Percentiles rank a stretch among this genome's conserved stretches.
phyloP scores from a whole-genome alignment of 2,329 filamentous ascomycete species.

The Plectosphaerella sp. region DNA sequence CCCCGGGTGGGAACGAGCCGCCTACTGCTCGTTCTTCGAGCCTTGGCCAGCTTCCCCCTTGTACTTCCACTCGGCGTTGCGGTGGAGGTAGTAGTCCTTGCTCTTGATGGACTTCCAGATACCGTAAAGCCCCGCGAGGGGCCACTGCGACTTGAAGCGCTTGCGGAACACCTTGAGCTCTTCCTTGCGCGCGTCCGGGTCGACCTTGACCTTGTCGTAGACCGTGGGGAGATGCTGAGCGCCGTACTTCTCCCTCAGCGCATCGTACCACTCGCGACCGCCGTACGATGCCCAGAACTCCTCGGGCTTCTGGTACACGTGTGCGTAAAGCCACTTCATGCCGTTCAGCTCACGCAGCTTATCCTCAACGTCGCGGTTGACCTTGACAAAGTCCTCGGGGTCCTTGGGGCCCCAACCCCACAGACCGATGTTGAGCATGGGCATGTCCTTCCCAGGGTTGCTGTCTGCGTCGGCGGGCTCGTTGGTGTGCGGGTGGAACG shows the following conservation, averaged over 20 bases:
- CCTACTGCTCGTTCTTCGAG: neutral
- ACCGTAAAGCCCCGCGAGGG: slow-evolving; percentile 55
- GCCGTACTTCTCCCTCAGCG: slow-evolving; percentile 56
- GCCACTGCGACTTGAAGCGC: slow-evolving; percentile 44
- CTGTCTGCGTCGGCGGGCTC: slow-evolving; percentile 18
- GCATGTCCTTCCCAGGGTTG: slow-evolving; percentile 14
- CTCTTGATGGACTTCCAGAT: slow-evolving; percentile 56
- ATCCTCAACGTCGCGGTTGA: slow-evolving; percentile 68
- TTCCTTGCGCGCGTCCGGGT: slow-evolving; percentile 37
- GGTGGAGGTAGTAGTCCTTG: slow-evolving; percentile 50
- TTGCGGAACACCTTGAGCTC: slow-evolving; percentile 32
- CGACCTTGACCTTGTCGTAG: slow-evolving; percentile 65
- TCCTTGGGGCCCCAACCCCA: slow-evolving; percentile 71
- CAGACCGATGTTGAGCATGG: slow-evolving; percentile 62
- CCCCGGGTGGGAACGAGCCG: too few relatives aligned
- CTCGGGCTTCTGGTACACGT: slow-evolving; percentile 73
- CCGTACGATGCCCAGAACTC: slow-evolving; percentile 67
- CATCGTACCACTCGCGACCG: slow-evolving; percentile 55
- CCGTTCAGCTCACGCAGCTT: slow-evolving; percentile 67
- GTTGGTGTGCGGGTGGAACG: slow-evolving; percentile 50
- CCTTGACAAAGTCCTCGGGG: slow-evolving; percentile 55
- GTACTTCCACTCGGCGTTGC: slow-evolving; percentile 50
- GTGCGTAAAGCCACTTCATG: slow-evolving; percentile 84
- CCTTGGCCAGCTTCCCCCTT: slow-evolving; percentile 20
- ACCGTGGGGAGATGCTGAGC: slow-evolving; percentile 61